phyloP scores from a whole-genome alignment of 176 grass and related monocot species.

The Triticum aestivum region DNA sequence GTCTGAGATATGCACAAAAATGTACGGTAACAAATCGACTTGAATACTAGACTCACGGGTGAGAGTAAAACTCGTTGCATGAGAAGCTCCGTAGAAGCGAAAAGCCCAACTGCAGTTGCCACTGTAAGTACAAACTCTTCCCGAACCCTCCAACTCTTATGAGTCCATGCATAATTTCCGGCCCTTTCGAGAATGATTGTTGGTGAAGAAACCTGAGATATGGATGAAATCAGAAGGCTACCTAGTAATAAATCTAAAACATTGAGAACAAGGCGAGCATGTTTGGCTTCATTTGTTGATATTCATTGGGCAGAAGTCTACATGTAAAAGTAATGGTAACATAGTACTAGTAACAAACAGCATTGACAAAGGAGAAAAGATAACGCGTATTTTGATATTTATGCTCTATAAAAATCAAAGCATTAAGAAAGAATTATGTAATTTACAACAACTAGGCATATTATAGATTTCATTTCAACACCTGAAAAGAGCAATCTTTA shows the following conservation, averaged over 20 bases:
- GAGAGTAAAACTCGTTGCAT: slow-evolving; percentile 83
- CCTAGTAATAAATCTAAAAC: not conserved
- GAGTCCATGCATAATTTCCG: slow-evolving; percentile 84
- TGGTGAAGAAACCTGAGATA: slow-evolving; percentile 71
- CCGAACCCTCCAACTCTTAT: slow-evolving; percentile 89
- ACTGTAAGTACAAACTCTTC: slow-evolving; percentile 85
- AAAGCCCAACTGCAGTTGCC: slow-evolving; percentile 63
- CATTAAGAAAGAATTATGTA: not conserved
- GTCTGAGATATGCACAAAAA: not conserved
- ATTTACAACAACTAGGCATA: not conserved
- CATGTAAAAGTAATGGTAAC: not conserved
- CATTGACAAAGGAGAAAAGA: not conserved
- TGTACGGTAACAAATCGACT: not conserved
- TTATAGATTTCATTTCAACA: not conserved
- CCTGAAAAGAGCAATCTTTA: not conserved
- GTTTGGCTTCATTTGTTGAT: not conserved
- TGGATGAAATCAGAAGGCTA: slow-evolving; percentile 20
- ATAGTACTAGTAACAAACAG: not conserved
- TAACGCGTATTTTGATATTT: not conserved
- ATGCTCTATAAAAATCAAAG: not conserved
- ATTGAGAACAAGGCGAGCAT: not conserved
- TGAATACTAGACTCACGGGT: slow-evolving; percentile 53
- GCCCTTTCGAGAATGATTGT: slow-evolving; percentile 94
- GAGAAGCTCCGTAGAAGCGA: slow-evolving; percentile 85
- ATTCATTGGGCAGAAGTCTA: not conserved